These are phyloP conservation scores for Lipomyces kockii DNA, from an alignment of 805 yeast species.

Conservation along the genomic window DNA sequence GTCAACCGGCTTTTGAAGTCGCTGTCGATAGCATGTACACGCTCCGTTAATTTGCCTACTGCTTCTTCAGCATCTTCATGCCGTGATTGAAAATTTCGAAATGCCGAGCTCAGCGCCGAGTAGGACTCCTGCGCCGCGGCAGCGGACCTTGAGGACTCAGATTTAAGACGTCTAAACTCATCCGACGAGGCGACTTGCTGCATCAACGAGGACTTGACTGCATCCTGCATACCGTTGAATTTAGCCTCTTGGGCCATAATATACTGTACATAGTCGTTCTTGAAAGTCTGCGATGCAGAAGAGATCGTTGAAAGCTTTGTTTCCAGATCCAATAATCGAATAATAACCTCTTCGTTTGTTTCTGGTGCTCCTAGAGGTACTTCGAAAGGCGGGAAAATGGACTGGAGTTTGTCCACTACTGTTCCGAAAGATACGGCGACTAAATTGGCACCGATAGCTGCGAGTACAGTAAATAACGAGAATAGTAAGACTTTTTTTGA, in stretches of 20 bases:
- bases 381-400: conserved; percentile 5
- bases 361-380: conserved; percentile 19
- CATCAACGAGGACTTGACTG: conserved; percentile 2
- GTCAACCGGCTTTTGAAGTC: background rate
- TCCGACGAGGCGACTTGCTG: conserved; percentile 3
- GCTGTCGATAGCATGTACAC: background rate
- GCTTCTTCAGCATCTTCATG: conserved; percentile 10
- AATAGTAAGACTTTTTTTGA: background rate
- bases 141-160: background rate
- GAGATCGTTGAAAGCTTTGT: conserved; percentile 11
- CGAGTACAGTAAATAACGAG: background rate
- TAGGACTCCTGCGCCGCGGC: conserved; percentile 7
- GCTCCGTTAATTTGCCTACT: background rate
- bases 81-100: conserved; percentile 1
- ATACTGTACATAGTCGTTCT: conserved; percentile 12
- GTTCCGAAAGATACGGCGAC: background rate
- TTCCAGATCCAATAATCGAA: conserved; percentile 25
- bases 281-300: conserved; percentile 14
- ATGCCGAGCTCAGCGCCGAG: conserved; percentile 1
- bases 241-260: background rate
- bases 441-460: background rate
- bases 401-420: background rate
- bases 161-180: background rate
- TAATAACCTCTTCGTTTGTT: conserved; percentile 16
- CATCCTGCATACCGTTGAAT: background rate